Base-by-base conservation (phyloP, 495 filamentous ascomycete genomes). In the Penicillium angulare region DNA sequence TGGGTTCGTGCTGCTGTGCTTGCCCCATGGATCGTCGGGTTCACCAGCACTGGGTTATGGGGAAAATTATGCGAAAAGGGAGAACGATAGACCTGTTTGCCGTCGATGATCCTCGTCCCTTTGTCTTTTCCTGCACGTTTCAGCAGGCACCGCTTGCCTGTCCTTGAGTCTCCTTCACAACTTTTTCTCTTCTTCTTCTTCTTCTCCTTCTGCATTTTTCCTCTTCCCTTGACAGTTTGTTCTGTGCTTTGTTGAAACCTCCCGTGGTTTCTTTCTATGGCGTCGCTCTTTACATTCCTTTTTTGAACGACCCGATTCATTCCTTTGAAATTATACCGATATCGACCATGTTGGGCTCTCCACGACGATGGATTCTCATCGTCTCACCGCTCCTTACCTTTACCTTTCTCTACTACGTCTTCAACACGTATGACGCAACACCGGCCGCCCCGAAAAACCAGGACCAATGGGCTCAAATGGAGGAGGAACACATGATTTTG, bases 321-420 rank as follows among this genome's bases (percentile, higher is more conserved):
- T 40, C 36, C 4, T 41, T 23, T 20, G 17, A 36, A 18, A 17
- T 10, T 36, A 22, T 47, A 20, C 43, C 32, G n/a, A 10, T 27
- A 29, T 27, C 35, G 35, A 63, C 29, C 46, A 64, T 64, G 61
- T 62, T 59, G 17, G 55, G 29, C 50, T 62, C 59, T 46, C 54
- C 60, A n/a, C 60, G 63, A 58, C 57, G 56, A 64, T 63, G 61
- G 61, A 43, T 64, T 15, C 42, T 64, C 55, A 41, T 64, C 49
- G 50, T 44, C 52, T 53, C 61, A 44, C 59, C 63, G 20, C 17
- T 65, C 49, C 22, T 65, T 57, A 55, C 57, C 36, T 41, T 65
- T 29, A 8, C 36, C 15, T 26, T 64, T 6, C 42, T 64, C 15
- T 60, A 53, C 39, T 57, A 56, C 40, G 33, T 64, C 21, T 49